Conservation (phyloP, 2,329 filamentous ascomycete genomes). For the Nannizziopsis arthrosporioides region DNA sequence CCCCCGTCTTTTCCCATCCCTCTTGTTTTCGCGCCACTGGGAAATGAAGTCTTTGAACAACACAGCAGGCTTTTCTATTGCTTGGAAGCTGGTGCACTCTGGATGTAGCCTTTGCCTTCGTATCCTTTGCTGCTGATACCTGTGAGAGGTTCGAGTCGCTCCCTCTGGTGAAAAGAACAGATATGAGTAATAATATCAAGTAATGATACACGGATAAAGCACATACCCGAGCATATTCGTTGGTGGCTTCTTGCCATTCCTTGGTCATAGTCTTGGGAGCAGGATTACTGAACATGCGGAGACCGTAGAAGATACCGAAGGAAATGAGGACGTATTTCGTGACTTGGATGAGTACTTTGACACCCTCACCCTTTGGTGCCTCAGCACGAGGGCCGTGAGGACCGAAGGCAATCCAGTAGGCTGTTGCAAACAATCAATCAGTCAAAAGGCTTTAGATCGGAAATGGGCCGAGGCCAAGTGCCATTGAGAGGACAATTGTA, state of each 20-base stretch:
- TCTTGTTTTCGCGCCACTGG: neutral
- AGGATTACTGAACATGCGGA: conserved; percentile 61
- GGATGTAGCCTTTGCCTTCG: conserved; percentile 64
- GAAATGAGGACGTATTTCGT: conserved; percentile 54
- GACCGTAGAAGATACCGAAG: conserved; percentile 57
- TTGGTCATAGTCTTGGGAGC: conserved; percentile 80
- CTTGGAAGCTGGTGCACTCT: conserved; percentile 43
- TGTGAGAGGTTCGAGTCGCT: conserved; percentile 77
- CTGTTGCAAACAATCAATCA: conserved; percentile 41
- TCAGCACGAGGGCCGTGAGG: conserved; percentile 83
- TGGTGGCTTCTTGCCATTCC: conserved; percentile 91
- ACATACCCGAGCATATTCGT: conserved; percentile 84
- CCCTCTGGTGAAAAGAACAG: conserved; percentile 42
- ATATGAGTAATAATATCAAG: neutral
- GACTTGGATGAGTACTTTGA: conserved; percentile 66
- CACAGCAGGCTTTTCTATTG: conserved; percentile 11
- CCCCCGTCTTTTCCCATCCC: neutral
- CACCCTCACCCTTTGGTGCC: conserved; percentile 70
- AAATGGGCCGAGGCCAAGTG: neutral
- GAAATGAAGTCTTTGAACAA: neutral
- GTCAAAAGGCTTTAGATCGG: neutral
- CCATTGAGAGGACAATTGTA: neutral
- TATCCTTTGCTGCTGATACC: conserved; percentile 72
- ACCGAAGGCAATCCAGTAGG: conserved; percentile 98
- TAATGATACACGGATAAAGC: conserved; percentile 15